phyloP scores from a whole-genome alignment of 2,329 filamentous ascomycete species.

The Aureobasidium namibiae region DNA sequence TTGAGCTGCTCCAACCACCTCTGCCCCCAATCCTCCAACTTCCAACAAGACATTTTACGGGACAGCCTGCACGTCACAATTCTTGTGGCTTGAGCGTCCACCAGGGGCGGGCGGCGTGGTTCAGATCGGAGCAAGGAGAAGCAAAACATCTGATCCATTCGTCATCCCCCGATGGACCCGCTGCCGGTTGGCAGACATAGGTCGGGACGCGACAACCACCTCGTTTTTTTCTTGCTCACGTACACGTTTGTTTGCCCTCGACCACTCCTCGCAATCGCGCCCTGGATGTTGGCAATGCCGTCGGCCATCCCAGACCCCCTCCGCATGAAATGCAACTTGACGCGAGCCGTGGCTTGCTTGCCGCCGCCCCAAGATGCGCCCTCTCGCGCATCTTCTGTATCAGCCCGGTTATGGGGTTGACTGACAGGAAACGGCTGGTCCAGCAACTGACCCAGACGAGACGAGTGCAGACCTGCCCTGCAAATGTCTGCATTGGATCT shows the following conservation, averaged over 20 bases:
- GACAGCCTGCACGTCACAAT: slow-evolving; percentile 12
- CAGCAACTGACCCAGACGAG: slow-evolving; percentile 1
- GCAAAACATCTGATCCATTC: slow-evolving; percentile 10
- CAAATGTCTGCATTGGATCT: slow-evolving; percentile 9
- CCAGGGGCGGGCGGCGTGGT: slow-evolving; percentile 2
- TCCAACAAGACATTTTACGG: neutral
- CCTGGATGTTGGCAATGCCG: neutral
- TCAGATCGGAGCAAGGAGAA: slow-evolving; percentile 10
- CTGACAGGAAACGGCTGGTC: slow-evolving; percentile 8
- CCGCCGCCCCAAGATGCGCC: slow-evolving; percentile 5
- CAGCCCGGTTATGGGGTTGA: slow-evolving; percentile 8
- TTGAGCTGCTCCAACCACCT: slow-evolving; percentile 12
- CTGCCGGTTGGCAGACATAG: neutral
- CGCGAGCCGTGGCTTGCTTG: slow-evolving; percentile 9
- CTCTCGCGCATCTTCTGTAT: slow-evolving; percentile 6
- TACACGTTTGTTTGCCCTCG: neutral
- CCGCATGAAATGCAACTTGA: slow-evolving; percentile 3
- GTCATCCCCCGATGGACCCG: neutral
- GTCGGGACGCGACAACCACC: neutral
- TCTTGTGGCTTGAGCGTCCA: slow-evolving; percentile 4
- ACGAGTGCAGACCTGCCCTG: slow-evolving; percentile 9
- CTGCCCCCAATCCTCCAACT: slow-evolving; percentile 6
- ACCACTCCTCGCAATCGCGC: neutral
- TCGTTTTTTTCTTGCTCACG: neutral
- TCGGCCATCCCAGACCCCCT: neutral